These are phyloP conservation scores for Phytophthora pisi DNA, from an alignment of 352 stramenopile species.

Conservation along the genomic window DNA sequence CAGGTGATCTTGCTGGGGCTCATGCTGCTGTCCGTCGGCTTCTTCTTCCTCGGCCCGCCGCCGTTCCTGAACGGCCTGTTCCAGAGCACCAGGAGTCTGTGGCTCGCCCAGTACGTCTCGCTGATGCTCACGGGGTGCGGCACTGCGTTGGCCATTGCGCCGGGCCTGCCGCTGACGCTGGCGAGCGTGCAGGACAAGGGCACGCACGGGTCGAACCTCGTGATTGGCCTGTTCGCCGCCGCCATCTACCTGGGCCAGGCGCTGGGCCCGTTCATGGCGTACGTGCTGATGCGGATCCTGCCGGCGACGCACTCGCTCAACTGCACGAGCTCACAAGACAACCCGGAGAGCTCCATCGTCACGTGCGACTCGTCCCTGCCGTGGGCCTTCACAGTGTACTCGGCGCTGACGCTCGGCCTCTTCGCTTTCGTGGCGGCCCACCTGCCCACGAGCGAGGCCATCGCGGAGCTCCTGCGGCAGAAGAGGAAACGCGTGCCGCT, in stretches of 20 bases:
- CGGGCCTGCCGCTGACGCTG: slow-evolving; percentile 64
- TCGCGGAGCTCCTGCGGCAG: slow-evolving; percentile 40
- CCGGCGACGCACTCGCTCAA: slow-evolving; percentile 47
- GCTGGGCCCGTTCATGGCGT: slow-evolving; percentile 61
- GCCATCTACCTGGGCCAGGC: slow-evolving; percentile 75
- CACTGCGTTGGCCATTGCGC: slow-evolving; percentile 60
- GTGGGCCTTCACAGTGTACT: slow-evolving; percentile 69
- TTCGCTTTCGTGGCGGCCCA: slow-evolving; percentile 35
- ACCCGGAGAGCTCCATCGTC: slow-evolving; percentile 17
- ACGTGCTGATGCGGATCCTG: slow-evolving; percentile 54
- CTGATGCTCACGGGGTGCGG: slow-evolving; percentile 66
- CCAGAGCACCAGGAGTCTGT: slow-evolving; percentile 43
- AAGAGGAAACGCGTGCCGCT: slow-evolving; percentile 51
- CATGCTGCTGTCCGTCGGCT: slow-evolving; percentile 50
- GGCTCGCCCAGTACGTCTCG: slow-evolving; percentile 56
- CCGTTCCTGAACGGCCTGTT: slow-evolving; percentile 58
- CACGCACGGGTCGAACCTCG: slow-evolving; percentile 56
- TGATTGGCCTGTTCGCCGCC: slow-evolving; percentile 70
- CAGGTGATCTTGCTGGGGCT: slow-evolving; percentile 69
- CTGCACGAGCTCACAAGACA: slow-evolving; percentile 29
- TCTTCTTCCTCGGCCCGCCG: slow-evolving; percentile 63
- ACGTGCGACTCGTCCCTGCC: slow-evolving; percentile 62
- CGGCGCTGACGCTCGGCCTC: slow-evolving; percentile 39
- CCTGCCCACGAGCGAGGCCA: slow-evolving; percentile 41
- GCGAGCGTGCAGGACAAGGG: slow-evolving; percentile 49